Evolutionary conservation across 768 basidiomycete species (phyloP).

Genomic region (Xerocomellus dryophilus): DNA sequence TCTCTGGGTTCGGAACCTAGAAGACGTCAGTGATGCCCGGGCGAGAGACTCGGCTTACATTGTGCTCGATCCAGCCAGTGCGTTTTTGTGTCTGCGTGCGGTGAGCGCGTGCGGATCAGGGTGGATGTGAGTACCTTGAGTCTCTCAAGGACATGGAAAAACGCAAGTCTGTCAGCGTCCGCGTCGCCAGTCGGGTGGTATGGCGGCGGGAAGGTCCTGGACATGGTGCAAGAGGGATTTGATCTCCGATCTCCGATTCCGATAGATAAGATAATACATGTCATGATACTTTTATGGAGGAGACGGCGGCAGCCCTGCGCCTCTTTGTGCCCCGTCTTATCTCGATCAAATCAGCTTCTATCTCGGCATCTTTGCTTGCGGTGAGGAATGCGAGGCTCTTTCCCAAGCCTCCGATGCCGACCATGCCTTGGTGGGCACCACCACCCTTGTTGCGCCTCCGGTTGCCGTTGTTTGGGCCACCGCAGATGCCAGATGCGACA

Average conservation of each 20-base stretch:
- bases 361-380: constrained; percentile 61
- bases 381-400: constrained; percentile 64
- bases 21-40: constrained; percentile 2
- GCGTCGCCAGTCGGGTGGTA: constrained; percentile 53
- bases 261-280: constrained; percentile 30
- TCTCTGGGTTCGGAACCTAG: constrained; percentile 81
- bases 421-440: constrained; percentile 53
- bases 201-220: constrained; percentile 54
- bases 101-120: background rate
- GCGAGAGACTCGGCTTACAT: constrained; percentile 25
- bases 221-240: background rate
- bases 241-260: constrained; percentile 25
- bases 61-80: constrained; percentile 90
- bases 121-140: constrained; percentile 62
- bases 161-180: constrained; percentile 73
- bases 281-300: constrained; percentile 32
- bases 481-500: constrained; percentile 33
- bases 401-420: constrained; percentile 61
- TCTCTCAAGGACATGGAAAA: constrained; percentile 85
- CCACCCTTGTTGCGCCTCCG: constrained; percentile 51
- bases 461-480: constrained; percentile 38
- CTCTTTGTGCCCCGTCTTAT: constrained; percentile 74
- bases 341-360: constrained; percentile 74
- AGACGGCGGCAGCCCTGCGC: constrained; percentile 33
- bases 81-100: constrained; percentile 82